Conservation (phyloP, 176 grass and related monocot species). For the Hsuehochloa calcarea region DNA sequence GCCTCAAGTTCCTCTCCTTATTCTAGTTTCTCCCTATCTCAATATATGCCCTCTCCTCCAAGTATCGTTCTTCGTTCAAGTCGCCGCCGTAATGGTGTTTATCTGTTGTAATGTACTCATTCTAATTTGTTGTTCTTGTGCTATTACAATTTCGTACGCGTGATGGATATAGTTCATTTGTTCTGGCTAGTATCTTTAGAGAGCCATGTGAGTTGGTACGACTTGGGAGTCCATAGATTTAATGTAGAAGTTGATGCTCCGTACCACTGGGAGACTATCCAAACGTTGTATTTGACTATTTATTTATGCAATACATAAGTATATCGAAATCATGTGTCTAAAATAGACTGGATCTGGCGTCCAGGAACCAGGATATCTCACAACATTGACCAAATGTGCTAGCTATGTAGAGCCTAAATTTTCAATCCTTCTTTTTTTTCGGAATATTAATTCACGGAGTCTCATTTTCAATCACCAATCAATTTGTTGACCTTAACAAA, state of each 20-base stretch:
- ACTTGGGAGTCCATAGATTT: slow-evolving; percentile 8
- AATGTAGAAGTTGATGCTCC: slow-evolving; percentile 1
- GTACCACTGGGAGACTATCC: slow-evolving; percentile 4
- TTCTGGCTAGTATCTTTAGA: not conserved
- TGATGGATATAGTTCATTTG: not conserved
- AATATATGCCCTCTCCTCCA: no score
- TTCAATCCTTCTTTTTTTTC: not conserved
- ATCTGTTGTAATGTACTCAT: not conserved
- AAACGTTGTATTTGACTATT: slow-evolving; percentile 19
- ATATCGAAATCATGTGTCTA: not conserved
- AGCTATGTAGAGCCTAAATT: not conserved
- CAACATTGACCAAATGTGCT: slow-evolving; percentile 23
- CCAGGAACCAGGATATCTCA: not conserved
- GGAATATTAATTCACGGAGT: not conserved
- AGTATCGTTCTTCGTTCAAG: no score
- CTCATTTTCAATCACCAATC: slow-evolving; percentile 13
- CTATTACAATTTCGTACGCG: not conserved
- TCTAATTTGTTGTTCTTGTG: not conserved
- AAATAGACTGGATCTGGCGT: slow-evolving; percentile 1
- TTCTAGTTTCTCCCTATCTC: no score
- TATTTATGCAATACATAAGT: not conserved
- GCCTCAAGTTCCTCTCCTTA: no score
- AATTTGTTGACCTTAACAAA: slow-evolving; percentile 26
- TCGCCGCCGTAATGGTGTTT: no score
- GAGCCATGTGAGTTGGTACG: not conserved